Conservation (phyloP, 2,329 filamentous ascomycete genomes). For the Fusarium devonianum region DNA sequence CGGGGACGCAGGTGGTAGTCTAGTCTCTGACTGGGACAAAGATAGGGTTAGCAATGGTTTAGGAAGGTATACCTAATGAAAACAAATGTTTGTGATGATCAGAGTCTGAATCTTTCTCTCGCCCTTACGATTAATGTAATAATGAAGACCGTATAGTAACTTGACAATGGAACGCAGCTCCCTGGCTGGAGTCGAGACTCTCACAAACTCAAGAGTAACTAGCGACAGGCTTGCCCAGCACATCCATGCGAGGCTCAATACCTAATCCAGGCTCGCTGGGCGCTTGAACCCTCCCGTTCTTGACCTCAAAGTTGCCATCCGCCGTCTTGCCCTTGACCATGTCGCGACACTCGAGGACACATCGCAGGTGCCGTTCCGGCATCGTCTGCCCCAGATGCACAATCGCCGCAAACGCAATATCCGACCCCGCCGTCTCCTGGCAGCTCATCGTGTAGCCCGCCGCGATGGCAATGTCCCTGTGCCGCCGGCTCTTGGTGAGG, state of each 20-base stretch:
- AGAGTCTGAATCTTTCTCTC: too few species aligned
- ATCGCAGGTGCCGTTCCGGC: slow-evolving; percentile 21
- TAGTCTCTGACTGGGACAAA: too few species aligned
- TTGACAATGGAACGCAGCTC: too few species aligned
- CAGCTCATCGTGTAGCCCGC: slow-evolving; percentile 31
- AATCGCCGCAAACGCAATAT: slow-evolving; percentile 30
- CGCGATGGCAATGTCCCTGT: slow-evolving; percentile 27
- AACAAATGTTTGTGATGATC: too few species aligned
- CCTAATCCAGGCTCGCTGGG: slow-evolving; percentile 25
- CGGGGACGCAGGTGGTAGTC: too few species aligned
- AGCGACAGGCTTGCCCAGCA: slow-evolving; percentile 26
- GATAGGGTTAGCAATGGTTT: too few species aligned
- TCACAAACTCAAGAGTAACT: slow-evolving; percentile 18
- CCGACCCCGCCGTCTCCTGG: slow-evolving; percentile 26
- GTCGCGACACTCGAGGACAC: slow-evolving; percentile 27
- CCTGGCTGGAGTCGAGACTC: too few species aligned
- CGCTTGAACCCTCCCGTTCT: slow-evolving; percentile 18
- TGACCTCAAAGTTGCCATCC: slow-evolving; percentile 26
- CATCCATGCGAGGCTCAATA: slow-evolving; percentile 20
- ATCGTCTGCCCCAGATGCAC: slow-evolving; percentile 30
- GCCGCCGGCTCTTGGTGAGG: slow-evolving; percentile 23
- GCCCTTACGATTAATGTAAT: too few species aligned
- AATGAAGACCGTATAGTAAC: too few species aligned
- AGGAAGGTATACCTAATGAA: too few species aligned
- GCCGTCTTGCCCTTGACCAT: slow-evolving; percentile 27